Base-by-base conservation (phyloP, 176 grass and related monocot genomes). In the Lolium rigidum region DNA sequence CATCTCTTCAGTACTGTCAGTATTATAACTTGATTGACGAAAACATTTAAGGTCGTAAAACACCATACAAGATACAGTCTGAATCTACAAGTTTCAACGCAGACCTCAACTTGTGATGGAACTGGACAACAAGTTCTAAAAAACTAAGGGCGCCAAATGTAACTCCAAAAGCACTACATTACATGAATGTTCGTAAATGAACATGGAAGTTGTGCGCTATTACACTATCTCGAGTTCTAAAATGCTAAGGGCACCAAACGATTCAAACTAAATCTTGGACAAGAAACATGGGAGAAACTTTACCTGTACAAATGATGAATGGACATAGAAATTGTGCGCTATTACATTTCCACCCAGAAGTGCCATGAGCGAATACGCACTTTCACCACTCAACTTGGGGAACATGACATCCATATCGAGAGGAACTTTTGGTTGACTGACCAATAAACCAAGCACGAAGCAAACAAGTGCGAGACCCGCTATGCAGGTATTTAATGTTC, bases 281-380 rank as follows among this genome's bases (percentile, higher is more conserved):
- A 86, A 76, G 31, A 35, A 73, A 73, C 41, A 24, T n/a, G n/a
- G n/a, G n/a, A n/a, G n/a, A n/a, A 35, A 76, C 49, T 20, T 70
- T 91, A 99, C 97, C 87, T 94, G 92, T 16, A 99, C 97, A 88
- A 97, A 83, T 82, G 94, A 93, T 44, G 97, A 99, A 76, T 99
- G 97, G 16, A 94, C 89, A 59, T 99, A 99, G 79, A 99, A 94
- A 83, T 99, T 99, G 90, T 97, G 94, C 17, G 89, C 90, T 92
- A 99, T 99, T 86, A 99, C 79, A 89, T 99, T 99, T 76, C 94
- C 90, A 75, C 97, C 97, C 71, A 99, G 90, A 91, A 99, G 94
- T 13, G 97, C 94, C 97, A 99, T 99, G 25, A 99, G 85, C 20
- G 92, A 99, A 60, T 97, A 99, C 78, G 94, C 92, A 85, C 85